Evolutionary conservation across 2,329 filamentous ascomycete species (phyloP).

Genomic region (Sporothrix euskadiensis): DNA sequence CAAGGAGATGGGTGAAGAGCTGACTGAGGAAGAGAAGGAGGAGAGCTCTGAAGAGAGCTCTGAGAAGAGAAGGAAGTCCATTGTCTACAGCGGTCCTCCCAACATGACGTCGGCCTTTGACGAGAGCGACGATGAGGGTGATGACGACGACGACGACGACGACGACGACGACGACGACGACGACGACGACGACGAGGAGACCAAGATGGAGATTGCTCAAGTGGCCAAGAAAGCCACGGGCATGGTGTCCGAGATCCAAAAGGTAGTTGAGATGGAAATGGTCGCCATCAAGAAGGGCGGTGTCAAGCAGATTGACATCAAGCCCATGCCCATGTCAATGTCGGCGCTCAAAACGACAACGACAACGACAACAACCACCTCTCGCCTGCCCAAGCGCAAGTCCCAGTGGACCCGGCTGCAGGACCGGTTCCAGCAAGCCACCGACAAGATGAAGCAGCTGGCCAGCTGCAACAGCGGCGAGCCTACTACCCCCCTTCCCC

Average conservation of each 20-base stretch:
- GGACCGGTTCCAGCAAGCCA: not conserved
- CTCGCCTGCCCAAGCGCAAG: not conserved
- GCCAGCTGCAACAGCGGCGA: not conserved
- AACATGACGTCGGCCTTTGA: not conserved
- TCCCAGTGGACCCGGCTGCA: not conserved
- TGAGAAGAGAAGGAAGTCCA: not conserved
- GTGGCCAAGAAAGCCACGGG: no score
- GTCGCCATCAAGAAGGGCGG: not conserved
- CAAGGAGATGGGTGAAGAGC: not conserved
- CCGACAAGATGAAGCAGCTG: not conserved
- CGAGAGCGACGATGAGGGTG: not conserved
- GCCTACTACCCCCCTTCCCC: not conserved
- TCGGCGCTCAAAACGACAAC: not conserved
- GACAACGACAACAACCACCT: not conserved
- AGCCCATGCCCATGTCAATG: not conserved
- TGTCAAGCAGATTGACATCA: not conserved
- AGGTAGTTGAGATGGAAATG: not conserved
- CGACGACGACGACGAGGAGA: not conserved
- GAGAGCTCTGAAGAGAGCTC: no score
- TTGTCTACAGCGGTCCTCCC: not conserved
- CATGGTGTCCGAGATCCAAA: not conserved
- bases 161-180: not conserved
- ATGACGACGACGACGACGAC: not conserved
- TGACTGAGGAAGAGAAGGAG: not conserved
- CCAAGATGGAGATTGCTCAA: not conserved